Percentiles rank a stretch among this genome's conserved stretches.
phyloP scores from a whole-genome alignment of 768 basidiomycete genomes.

The Filobasidium floriforme region DNA sequence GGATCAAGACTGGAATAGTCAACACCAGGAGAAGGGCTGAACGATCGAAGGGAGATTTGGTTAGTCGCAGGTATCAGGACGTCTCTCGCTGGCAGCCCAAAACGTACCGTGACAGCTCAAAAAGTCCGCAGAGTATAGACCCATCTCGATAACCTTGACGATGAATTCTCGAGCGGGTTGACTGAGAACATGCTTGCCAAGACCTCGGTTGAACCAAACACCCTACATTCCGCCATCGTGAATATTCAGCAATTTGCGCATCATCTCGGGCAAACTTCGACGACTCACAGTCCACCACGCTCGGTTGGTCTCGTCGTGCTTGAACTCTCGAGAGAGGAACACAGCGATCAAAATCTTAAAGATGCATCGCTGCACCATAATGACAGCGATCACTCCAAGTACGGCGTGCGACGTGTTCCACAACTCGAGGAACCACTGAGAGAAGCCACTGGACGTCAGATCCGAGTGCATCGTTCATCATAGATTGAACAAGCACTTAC shows the following conservation, averaged over 20 bases:
- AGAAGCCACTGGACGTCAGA: slow-evolving; percentile 25
- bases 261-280: background rate
- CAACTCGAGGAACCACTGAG: slow-evolving; percentile 83
- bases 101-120: slow-evolving; percentile 47
- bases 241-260: background rate
- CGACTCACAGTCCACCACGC: slow-evolving; percentile 94
- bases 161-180: slow-evolving; percentile 95
- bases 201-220: slow-evolving; percentile 85
- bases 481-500: slow-evolving; percentile 46
- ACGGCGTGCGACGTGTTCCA: slow-evolving; percentile 91
- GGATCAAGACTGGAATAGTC: slow-evolving; percentile 77
- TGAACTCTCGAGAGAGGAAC: slow-evolving; percentile 94
- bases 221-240: slow-evolving; percentile 21
- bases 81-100: background rate
- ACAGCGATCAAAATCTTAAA: slow-evolving; percentile 91
- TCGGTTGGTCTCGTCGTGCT: slow-evolving; percentile 96
- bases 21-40: slow-evolving; percentile 75
- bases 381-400: slow-evolving; percentile 81
- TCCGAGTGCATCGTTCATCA: slow-evolving; percentile 3
- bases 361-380: slow-evolving; percentile 76
- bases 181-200: slow-evolving; percentile 86
- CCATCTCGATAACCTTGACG: slow-evolving; percentile 95
- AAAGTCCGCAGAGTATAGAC: slow-evolving; percentile 90
- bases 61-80: background rate
- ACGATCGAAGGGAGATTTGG: background rate